Evolutionary conservation across 1,284 basidiomycete species (phyloP).

Genomic region (Coniferiporia weirii): DNA sequence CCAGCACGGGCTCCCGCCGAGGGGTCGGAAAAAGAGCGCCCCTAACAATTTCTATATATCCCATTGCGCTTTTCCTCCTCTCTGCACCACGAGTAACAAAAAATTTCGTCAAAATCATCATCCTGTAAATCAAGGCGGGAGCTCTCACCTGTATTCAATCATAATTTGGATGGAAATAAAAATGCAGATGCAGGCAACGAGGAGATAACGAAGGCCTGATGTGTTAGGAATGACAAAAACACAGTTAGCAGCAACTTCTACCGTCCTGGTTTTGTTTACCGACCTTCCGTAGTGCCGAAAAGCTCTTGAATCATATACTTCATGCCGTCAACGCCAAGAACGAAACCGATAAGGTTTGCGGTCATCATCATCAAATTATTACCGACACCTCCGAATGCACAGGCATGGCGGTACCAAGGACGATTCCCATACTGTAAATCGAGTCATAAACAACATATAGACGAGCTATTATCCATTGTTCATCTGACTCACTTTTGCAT

Average conservation of each 20-base stretch:
- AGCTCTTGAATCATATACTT: constrained; percentile 66
- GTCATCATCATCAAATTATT: constrained; percentile 91
- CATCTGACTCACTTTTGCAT: constrained; percentile 49
- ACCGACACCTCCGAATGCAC: constrained; percentile 78
- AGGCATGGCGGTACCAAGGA: constrained; percentile 84
- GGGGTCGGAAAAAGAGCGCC: constrained; percentile 1
- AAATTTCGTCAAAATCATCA: constrained; percentile 31
- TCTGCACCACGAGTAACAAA: constrained; percentile 23
- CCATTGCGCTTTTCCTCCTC: constrained; percentile 55
- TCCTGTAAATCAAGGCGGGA: constrained; percentile 24
- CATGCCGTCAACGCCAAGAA: constrained; percentile 84
- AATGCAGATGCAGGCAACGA: constrained; percentile 57
- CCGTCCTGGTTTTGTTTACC: constrained; percentile 19
- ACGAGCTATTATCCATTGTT: constrained; percentile 3
- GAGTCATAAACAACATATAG: background rate
- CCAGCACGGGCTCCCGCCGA: too few species aligned
- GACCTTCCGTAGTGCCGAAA: constrained; percentile 62
- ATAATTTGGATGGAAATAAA: constrained; percentile 89
- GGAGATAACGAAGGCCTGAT: constrained; percentile 64
- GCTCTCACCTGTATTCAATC: constrained; percentile 85
- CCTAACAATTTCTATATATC: constrained; percentile 56
- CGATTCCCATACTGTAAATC: constrained; percentile 53
- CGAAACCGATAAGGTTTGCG: constrained; percentile 95
- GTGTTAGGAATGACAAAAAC: background rate
- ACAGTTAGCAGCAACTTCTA: background rate